Conservation (phyloP, 805 yeast species). For the Brettanomyces nanus region DNA sequence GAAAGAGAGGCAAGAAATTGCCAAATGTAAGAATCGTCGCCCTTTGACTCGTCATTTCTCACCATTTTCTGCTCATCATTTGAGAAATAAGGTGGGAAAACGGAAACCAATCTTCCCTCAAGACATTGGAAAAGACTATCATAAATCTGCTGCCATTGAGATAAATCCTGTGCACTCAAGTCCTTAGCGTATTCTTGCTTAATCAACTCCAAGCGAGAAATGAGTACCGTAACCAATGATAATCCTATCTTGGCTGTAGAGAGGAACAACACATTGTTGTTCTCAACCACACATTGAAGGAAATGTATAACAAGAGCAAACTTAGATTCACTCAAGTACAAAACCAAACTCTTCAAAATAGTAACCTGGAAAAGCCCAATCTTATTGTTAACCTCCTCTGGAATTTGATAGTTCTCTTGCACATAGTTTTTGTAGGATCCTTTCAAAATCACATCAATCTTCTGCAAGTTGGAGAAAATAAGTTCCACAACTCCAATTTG, state of each 20-base stretch:
- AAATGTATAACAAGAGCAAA: slow-evolving; percentile 74
- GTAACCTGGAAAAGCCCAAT: slow-evolving; percentile 75
- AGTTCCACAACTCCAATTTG: slow-evolving; percentile 69
- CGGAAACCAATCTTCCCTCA: slow-evolving; percentile 65
- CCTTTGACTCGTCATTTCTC: slow-evolving; percentile 26
- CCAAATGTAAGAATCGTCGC: slow-evolving; percentile 87
- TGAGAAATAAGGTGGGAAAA: slow-evolving; percentile 67
- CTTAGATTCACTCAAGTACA: slow-evolving; percentile 73
- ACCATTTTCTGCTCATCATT: slow-evolving; percentile 24
- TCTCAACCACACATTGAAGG: slow-evolving; percentile 59
- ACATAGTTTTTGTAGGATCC: slow-evolving; percentile 70
- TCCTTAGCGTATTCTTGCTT: slow-evolving; percentile 60
- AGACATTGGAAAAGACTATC: slow-evolving; percentile 72
- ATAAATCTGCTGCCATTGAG: slow-evolving; percentile 73
- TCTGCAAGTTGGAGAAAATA: slow-evolving; percentile 71
- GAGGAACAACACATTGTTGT: slow-evolving; percentile 63
- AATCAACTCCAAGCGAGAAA: slow-evolving; percentile 86
- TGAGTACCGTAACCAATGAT: slow-evolving; percentile 78
- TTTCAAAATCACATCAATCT: slow-evolving; percentile 65
- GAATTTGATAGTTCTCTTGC: slow-evolving; percentile 34
- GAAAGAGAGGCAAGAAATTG: slow-evolving; percentile 93
- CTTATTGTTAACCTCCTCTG: slow-evolving; percentile 46
- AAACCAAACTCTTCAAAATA: slow-evolving; percentile 75
- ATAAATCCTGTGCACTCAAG: slow-evolving; percentile 45
- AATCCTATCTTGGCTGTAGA: slow-evolving; percentile 72